Evolutionary conservation across 768 basidiomycete genomes (phyloP), one percentile per base, ranked within the genome.

Genomic region (Amanita muscaria): DNA sequence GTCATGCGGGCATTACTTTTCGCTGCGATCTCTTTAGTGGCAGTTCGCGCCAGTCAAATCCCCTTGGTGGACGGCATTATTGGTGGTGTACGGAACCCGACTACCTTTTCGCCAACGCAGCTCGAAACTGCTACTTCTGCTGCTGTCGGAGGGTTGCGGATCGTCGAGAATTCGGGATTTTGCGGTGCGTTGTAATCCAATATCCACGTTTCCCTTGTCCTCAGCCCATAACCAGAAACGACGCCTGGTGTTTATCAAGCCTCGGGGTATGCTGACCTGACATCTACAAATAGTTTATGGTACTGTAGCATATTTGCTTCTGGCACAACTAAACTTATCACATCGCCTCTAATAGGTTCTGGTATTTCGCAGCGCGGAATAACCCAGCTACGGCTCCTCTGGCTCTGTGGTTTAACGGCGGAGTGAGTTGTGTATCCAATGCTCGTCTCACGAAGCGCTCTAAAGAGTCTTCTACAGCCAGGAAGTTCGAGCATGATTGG

Each of bases 351-450:
- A 16, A 21, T 39, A 79, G 79, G 73, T 83, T 80, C 63, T 81
- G 78, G 77, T 82, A 76, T 63, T 83, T 83, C 51, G 79, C 64
- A 10, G 70, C 80, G 0, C 73, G 80, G n/a, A 73, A 74, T 19
- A 74, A 77, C 52, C 70, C 79, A 0, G 69, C 69, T 18, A 77
- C 67, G 0, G 79, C 79, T 0, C 79, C 80, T n/a, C 66, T 83
- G 14, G 66, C 74, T 16, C 64, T 81, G 7, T 82, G 80, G 81
- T 74, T 82, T 48, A 81, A 82, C 56, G 80, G 79, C 56, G 71
- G 78, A 38, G 70, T 72, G 57, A 18, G 71, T 62, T 16, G 15
- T 18, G 22, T 24, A 27, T 15, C 5, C 40, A 12, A 21, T 29
- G 12, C 12, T 6, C 6, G 27, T 29, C 12, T 6, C 19, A 27